Evolutionary conservation across 768 basidiomycete species (phyloP).

Genomic region (Mycena amicta): DNA sequence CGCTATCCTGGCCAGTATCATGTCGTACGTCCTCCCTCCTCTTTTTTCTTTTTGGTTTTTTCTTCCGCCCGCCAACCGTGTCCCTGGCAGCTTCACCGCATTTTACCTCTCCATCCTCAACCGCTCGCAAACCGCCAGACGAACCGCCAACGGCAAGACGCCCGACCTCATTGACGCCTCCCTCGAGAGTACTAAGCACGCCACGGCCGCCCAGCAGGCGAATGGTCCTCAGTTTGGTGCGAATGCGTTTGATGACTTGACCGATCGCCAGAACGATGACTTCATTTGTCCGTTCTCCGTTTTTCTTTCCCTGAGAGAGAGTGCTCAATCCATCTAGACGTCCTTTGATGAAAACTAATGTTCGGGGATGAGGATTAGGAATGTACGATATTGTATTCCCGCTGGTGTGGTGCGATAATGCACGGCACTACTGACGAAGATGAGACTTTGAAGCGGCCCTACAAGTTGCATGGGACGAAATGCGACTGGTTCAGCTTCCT

Average conservation of each 20-base stretch:
- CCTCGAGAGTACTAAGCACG: slow-evolving; percentile 17
- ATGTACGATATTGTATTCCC: slow-evolving; percentile 5
- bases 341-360: too few species aligned
- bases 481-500: too few species aligned
- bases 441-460: too few species aligned
- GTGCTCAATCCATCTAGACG: too few species aligned
- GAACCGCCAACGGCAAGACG: slow-evolving; percentile 8
- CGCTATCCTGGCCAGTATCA: slow-evolving; percentile 5
- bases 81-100: slow-evolving; percentile 8
- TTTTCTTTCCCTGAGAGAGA: too few species aligned
- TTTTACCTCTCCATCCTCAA: slow-evolving; percentile 15
- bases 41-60: background rate
- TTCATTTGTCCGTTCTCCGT: slow-evolving; percentile 21
- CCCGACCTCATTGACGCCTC: slow-evolving; percentile 19
- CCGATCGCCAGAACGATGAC: slow-evolving; percentile 19
- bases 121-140: slow-evolving; percentile 10
- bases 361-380: background rate
- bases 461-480: too few species aligned
- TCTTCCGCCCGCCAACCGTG: too few species aligned
- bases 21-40: slow-evolving; percentile 1
- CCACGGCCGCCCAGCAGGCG: slow-evolving; percentile 16
- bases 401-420: too few species aligned
- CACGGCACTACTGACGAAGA: too few species aligned
- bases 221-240: slow-evolving; percentile 14
- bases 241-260: slow-evolving; percentile 22